Evolutionary conservation across 2,329 filamentous ascomycete genomes (phyloP).

Genomic region (Corinectria fuckeliana): DNA sequence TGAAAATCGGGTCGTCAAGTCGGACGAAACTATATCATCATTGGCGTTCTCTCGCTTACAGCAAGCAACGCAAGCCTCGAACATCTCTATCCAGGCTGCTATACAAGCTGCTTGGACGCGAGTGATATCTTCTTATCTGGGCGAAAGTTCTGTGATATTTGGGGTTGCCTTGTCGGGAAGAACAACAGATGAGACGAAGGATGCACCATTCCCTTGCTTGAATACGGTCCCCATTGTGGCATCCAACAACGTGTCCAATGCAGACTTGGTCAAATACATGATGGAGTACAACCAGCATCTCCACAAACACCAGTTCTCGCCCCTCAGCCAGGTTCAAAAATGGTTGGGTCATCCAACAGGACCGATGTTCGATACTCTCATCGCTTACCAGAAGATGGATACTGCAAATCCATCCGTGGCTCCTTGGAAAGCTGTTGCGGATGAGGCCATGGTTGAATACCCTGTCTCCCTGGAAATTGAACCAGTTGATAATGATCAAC

Average conservation of each 20-base stretch:
- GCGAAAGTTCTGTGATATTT: constrained; percentile 76
- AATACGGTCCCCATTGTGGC: constrained; percentile 78
- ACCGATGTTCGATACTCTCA: constrained; percentile 80
- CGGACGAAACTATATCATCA: constrained; percentile 45
- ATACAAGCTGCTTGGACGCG: constrained; percentile 81
- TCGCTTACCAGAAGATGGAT: constrained; percentile 77
- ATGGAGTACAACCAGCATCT: constrained; percentile 70
- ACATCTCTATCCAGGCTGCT: constrained; percentile 77
- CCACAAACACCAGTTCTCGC: constrained; percentile 73
- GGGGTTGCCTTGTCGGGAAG: constrained; percentile 83
- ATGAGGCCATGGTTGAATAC: constrained; percentile 77
- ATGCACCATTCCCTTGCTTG: constrained; percentile 77
- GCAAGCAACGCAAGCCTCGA: constrained; percentile 58
- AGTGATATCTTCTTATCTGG: constrained; percentile 76
- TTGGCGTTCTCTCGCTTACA: constrained; percentile 58
- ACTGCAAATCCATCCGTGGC: constrained; percentile 29
- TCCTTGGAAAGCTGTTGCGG: constrained; percentile 67
- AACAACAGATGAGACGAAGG: constrained; percentile 63
- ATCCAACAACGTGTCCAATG: constrained; percentile 60
- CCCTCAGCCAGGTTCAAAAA: constrained; percentile 74
- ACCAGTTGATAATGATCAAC: constrained; percentile 51
- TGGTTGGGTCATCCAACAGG: constrained; percentile 71
- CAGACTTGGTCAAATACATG: constrained; percentile 64
- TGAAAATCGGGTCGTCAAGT: constrained; percentile 40
- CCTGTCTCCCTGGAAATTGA: constrained; percentile 82